These are phyloP conservation scores for Diplosphaera chodatii DNA, from an alignment of 139 green algal species.

Conservation along the genomic window DNA sequence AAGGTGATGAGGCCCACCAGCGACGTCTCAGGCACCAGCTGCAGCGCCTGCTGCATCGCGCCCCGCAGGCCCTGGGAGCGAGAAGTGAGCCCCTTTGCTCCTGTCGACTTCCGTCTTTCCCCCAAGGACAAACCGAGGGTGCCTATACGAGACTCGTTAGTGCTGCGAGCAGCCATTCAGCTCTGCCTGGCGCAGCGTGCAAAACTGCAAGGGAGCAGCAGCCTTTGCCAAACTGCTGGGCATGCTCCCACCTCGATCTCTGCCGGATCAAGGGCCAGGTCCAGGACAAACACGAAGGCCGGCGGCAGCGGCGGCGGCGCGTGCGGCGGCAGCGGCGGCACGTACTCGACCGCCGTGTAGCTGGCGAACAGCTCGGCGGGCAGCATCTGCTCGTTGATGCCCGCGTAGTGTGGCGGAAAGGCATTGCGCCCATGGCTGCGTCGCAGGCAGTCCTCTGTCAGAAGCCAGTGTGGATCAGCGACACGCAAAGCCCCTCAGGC, in stretches of 20 bases:
- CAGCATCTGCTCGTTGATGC: slow-evolving; percentile 44
- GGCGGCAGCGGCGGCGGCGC: slow-evolving; percentile 16
- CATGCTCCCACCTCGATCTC: not conserved
- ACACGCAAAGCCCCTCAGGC: too few relatives aligned
- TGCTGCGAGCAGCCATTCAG: too few relatives aligned
- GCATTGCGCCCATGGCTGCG: slow-evolving; percentile 30
- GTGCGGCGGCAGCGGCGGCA: slow-evolving; percentile 8
- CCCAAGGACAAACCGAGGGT: too few relatives aligned
- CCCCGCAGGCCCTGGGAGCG: slow-evolving; percentile 26
- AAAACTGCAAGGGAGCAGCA: too few relatives aligned
- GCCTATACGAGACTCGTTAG: too few relatives aligned
- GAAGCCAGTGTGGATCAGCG: too few relatives aligned
- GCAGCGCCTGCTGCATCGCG: slow-evolving; percentile 26
- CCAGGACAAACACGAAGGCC: slow-evolving; percentile 48
- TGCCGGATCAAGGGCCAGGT: slow-evolving; percentile 24
- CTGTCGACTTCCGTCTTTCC: too few relatives aligned
- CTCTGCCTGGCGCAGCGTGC: too few relatives aligned
- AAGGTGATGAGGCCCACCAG: slow-evolving; percentile 53
- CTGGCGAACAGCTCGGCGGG: slow-evolving; percentile 56
- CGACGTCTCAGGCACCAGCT: slow-evolving; percentile 37
- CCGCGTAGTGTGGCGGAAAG: slow-evolving; percentile 46
- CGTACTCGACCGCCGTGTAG: slow-evolving; percentile 45
- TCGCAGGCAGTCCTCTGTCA: too few relatives aligned
- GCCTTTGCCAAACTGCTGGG: too few relatives aligned
- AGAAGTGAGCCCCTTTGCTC: too few relatives aligned